These are phyloP conservation scores for Yamadazyma sp. DNA, from an alignment of 1,139 yeast genomes.

Conservation along the genomic window DNA sequence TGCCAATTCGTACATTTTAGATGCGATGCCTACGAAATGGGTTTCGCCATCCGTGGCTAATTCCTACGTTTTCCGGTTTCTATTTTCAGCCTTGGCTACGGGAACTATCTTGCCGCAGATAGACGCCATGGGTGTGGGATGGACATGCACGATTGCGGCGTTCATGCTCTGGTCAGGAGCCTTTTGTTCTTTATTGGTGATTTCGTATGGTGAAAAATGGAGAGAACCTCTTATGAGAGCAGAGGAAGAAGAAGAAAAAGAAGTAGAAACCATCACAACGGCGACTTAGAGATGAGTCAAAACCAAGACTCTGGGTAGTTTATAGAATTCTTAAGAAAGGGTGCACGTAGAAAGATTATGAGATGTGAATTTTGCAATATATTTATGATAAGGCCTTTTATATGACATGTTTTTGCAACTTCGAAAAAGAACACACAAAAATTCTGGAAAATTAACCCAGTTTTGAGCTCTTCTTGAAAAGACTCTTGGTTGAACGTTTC, in stretches of 20 bases:
- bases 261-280: no score
- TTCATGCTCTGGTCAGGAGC: conserved; percentile 27
- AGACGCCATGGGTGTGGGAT: conserved; percentile 49
- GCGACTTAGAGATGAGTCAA: no score
- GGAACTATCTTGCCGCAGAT: conserved; percentile 45
- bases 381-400: no score
- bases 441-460: no score
- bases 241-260: no score
- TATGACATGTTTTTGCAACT: no score
- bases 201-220: conserved; percentile 19
- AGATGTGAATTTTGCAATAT: background rate
- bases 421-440: no score
- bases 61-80: conserved; percentile 37
- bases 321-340: no score
- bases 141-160: conserved; percentile 46
- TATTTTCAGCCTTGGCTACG: conserved; percentile 49
- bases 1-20: conserved; percentile 53
- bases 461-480: no score
- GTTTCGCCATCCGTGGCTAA: background rate
- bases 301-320: no score
- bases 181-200: conserved; percentile 14
- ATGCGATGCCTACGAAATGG: conserved; percentile 15
- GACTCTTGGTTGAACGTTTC: no score
- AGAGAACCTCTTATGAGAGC: conserved; percentile 6
- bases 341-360: conserved; percentile 2